A percentile compares a stretch with the other conserved stretches of the same genome.
phyloP scores from a whole-genome alignment of 768 basidiomycete genomes.

The Naematelia aurantialba region DNA sequence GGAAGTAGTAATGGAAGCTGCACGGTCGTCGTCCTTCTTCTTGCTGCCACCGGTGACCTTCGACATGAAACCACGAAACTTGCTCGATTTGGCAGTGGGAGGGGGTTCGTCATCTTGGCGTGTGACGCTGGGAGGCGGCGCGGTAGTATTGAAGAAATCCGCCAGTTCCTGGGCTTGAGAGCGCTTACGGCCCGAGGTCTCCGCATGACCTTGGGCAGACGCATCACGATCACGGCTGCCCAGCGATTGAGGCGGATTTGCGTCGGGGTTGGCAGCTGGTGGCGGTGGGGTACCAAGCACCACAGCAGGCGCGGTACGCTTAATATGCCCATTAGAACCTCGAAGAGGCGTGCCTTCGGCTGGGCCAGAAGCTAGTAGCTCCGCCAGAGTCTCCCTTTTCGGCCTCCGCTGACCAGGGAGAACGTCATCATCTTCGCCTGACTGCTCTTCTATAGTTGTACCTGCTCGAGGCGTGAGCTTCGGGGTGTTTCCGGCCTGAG shows the following conservation, averaged over 20 bases:
- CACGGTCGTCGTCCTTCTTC: conserved; percentile 9
- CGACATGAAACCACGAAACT: conserved; percentile 75
- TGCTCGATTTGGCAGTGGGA: conserved; percentile 18
- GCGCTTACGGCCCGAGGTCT: conserved; percentile 5
- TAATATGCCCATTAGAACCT: not conserved
- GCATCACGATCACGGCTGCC: conserved; percentile 5
- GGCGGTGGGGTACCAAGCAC: conserved; percentile 38
- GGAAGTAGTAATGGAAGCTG: not conserved
- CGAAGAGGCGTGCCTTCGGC: conserved; percentile 1
- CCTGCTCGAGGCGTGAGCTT: conserved; percentile 15
- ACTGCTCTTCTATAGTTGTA: conserved; percentile 21
- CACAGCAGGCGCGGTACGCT: conserved; percentile 35
- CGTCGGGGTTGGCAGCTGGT: conserved; percentile 3
- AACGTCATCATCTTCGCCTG: conserved; percentile 15
- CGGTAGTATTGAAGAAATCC: conserved; percentile 38
- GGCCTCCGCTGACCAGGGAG: not conserved
- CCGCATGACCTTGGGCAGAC: conserved; percentile 12
- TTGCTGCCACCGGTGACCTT: conserved; percentile 55
- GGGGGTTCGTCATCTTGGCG: conserved; percentile 9
- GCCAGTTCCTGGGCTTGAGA: conserved; percentile 40
- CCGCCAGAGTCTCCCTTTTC: conserved; percentile 31
- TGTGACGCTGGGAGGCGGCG: conserved; percentile 22
- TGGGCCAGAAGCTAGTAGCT: conserved; percentile 32
- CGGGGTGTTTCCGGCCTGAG: conserved; percentile 5
- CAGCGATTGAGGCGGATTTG: not conserved